phyloP scores from a whole-genome alignment of 306 rosid genomes.

The Coriaria nepalensis region DNA sequence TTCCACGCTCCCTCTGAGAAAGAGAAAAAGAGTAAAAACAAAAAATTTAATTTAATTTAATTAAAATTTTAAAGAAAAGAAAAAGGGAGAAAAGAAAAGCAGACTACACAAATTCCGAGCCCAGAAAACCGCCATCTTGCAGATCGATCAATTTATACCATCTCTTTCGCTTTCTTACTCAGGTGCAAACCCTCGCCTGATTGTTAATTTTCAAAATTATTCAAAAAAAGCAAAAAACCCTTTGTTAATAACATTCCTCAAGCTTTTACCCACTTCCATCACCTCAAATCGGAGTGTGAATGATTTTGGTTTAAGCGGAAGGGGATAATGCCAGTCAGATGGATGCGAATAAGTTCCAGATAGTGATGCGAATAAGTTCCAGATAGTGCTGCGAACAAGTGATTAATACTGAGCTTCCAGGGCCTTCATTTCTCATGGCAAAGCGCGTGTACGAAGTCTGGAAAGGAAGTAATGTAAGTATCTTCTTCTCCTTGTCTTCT shows the following conservation, averaged over 20 bases:
- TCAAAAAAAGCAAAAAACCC: too few species aligned
- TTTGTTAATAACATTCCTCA: not conserved
- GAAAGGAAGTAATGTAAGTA: constrained; percentile 87
- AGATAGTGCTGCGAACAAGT: constrained; percentile 22
- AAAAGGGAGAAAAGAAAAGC: too few species aligned
- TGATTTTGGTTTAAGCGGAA: constrained; percentile 10
- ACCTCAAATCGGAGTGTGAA: constrained; percentile 14
- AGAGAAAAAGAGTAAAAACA: too few species aligned
- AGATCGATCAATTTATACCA: too few species aligned
- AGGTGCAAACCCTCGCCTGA: constrained; percentile 1
- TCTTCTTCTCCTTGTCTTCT: constrained; percentile 6
- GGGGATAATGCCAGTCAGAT: constrained; percentile 19
- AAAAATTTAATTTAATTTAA: too few species aligned
- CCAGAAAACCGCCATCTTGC: too few species aligned
- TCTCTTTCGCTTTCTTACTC: too few species aligned
- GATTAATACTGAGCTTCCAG: constrained; percentile 12
- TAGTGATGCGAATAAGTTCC: constrained; percentile 23
- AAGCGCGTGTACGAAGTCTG: constrained; percentile 89
- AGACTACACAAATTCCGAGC: too few species aligned
- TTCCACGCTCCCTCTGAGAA: too few species aligned
- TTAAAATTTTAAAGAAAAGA: too few species aligned
- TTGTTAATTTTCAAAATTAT: constrained; percentile 3
- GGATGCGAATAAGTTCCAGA: constrained; percentile 30
- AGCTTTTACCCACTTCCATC: too few species aligned
- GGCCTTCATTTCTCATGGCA: constrained; percentile 40